Percentiles rank a stretch among this genome's conserved stretches.
phyloP scores from a whole-genome alignment of 2,329 filamentous ascomycete species.

The Moelleriella libera region DNA sequence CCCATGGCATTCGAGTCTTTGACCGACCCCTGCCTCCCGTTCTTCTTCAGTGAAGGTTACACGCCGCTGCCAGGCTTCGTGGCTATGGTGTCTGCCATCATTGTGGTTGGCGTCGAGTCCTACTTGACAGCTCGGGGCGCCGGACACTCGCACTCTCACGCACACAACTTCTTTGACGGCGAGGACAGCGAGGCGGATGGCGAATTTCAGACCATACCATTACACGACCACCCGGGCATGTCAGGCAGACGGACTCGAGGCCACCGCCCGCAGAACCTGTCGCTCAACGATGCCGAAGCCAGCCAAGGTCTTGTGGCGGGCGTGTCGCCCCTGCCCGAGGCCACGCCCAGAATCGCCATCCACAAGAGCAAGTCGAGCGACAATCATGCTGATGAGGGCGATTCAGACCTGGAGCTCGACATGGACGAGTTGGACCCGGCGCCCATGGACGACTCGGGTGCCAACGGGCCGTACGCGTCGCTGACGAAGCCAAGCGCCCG shows the following conservation, averaged over 20 bases:
- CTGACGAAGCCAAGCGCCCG: conserved; percentile 11
- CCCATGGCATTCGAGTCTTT: conserved; percentile 54
- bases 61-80: conserved; percentile 67
- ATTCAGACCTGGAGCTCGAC: conserved; percentile 44
- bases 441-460: conserved; percentile 9
- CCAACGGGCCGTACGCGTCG: conserved; percentile 16
- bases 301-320: conserved; percentile 42
- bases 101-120: conserved; percentile 78
- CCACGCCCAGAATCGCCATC: conserved; percentile 23
- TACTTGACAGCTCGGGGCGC: conserved; percentile 64
- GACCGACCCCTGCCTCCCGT: conserved; percentile 58
- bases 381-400: conserved; percentile 23
- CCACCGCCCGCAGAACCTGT: conserved; percentile 33
- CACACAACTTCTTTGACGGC: conserved; percentile 33
- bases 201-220: conserved; percentile 11
- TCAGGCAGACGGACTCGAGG: conserved; percentile 21
- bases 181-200: conserved; percentile 25
- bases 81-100: conserved; percentile 67
- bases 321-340: conserved; percentile 42
- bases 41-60: conserved; percentile 69
- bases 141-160: conserved; percentile 44
- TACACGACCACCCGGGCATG: conserved; percentile 14
- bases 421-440: conserved; percentile 44
- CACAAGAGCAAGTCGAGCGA: conserved; percentile 12
- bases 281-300: conserved; percentile 35